phyloP scores from a whole-genome alignment of 2,329 filamentous ascomycete species.

The Ophiocordyceps camponoti-floridani region DNA sequence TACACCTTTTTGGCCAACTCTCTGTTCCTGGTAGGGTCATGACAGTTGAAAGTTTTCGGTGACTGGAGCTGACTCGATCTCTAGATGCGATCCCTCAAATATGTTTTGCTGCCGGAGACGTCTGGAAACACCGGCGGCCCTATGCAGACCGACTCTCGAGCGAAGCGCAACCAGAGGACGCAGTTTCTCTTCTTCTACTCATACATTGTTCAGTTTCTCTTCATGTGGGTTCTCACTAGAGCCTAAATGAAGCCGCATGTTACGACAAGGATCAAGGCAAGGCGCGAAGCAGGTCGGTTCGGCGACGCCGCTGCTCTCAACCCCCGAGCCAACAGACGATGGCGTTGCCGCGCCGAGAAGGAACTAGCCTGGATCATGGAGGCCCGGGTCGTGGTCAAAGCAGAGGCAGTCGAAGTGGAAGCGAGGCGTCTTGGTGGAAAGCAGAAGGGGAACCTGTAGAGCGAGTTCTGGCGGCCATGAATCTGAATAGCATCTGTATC shows the following conservation, averaged over 20 bases:
- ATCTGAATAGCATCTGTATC: background rate
- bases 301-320: background rate
- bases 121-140: conserved; percentile 45
- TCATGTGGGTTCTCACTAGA: conserved; percentile 64
- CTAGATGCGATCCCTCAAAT: conserved; percentile 84
- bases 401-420: background rate
- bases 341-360: background rate
- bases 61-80: conserved; percentile 4
- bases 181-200: conserved; percentile 91
- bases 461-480: background rate
- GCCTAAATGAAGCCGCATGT: conserved; percentile 10
- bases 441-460: background rate
- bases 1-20: conserved; percentile 93
- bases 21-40: conserved; percentile 64
- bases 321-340: background rate
- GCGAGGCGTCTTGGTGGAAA: background rate
- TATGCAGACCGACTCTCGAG: conserved; percentile 56
- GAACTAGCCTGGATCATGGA: background rate
- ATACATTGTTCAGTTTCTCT: conserved; percentile 81
- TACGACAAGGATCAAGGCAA: background rate
- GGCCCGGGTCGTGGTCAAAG: background rate
- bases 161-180: conserved; percentile 72
- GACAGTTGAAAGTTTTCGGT: conserved; percentile 3
- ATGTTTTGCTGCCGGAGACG: conserved; percentile 81
- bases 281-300: too few species aligned